phyloP scores from a whole-genome alignment of 192 early-diverging fungal species.

The Spizellomyces punctatus region DNA sequence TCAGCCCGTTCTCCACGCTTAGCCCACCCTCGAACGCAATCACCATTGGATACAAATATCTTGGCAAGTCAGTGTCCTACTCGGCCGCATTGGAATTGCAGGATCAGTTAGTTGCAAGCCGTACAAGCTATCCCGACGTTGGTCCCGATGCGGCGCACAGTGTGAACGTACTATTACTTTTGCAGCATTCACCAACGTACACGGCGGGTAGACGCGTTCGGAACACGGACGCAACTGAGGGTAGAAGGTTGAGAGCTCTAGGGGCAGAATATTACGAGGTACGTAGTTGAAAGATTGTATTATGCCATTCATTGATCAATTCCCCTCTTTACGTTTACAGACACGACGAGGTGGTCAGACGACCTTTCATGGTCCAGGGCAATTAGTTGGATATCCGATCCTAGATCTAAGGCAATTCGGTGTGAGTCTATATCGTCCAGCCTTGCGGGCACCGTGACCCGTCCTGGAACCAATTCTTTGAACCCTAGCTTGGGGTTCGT shows the following conservation, averaged over 20 bases:
- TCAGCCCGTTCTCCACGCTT: no score
- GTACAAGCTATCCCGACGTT: slow-evolving; percentile 14
- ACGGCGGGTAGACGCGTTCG: slow-evolving; percentile 87
- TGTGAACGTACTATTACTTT: slow-evolving; percentile 35
- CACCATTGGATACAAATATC: slow-evolving; percentile 9
- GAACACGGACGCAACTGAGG: slow-evolving; percentile 52
- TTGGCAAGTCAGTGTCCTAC: slow-evolving; percentile 50
- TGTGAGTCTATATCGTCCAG: slow-evolving; percentile 39
- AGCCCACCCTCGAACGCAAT: no score
- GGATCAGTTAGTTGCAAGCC: slow-evolving; percentile 53
- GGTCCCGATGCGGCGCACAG: slow-evolving; percentile 13
- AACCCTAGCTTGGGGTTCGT: slow-evolving; percentile 53
- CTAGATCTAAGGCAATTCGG: slow-evolving; percentile 72
- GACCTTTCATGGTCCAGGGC: slow-evolving; percentile 97
- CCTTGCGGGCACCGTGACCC: background rate
- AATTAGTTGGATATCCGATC: slow-evolving; percentile 95
- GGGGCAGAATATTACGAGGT: slow-evolving; percentile 77
- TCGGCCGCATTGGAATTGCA: slow-evolving; percentile 62
- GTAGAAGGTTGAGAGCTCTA: slow-evolving; percentile 48
- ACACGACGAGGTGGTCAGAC: slow-evolving; percentile 89
- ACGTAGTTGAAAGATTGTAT: background rate
- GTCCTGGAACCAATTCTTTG: background rate
- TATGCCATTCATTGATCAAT: no score
- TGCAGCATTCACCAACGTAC: slow-evolving; percentile 88
- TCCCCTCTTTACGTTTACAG: slow-evolving; percentile 25